phyloP scores from a whole-genome alignment of 1,284 basidiomycete species.

The Neotropicomus parvogracilis region DNA sequence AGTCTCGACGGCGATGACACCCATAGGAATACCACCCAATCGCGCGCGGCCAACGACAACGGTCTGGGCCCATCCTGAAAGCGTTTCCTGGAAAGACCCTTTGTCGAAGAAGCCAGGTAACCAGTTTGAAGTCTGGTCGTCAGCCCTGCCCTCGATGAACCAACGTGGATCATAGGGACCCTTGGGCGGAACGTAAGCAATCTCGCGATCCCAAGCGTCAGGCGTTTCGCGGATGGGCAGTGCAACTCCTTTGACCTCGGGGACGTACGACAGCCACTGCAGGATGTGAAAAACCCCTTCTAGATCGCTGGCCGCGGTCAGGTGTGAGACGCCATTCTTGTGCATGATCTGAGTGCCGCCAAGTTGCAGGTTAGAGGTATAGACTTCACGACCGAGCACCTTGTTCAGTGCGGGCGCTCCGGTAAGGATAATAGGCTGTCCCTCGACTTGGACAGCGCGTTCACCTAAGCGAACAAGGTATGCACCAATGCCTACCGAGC shows the following conservation, averaged over 20 bases:
- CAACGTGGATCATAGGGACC: conserved; percentile 96
- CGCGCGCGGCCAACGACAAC: conserved; percentile 95
- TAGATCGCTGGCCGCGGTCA: conserved; percentile 91
- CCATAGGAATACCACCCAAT: conserved; percentile 94
- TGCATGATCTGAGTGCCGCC: conserved; percentile 99
- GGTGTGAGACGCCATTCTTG: conserved; percentile 98
- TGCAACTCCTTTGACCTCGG: conserved; percentile 72
- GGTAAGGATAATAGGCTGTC: conserved; percentile 98
- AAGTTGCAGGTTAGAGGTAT: conserved; percentile 97
- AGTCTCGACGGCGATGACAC: conserved; percentile 97
- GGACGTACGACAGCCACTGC: conserved; percentile 94
- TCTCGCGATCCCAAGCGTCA: conserved; percentile 91
- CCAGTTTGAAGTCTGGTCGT: conserved; percentile 78
- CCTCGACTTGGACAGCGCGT: conserved; percentile 97
- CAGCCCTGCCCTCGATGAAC: conserved; percentile 93
- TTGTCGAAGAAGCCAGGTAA: conserved; percentile 94
- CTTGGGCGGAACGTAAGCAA: conserved; percentile 89
- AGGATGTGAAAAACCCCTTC: conserved; percentile 92
- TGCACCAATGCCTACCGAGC: conserved; percentile 98
- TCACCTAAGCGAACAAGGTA: conserved; percentile 98
- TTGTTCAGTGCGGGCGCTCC: conserved; percentile 98
- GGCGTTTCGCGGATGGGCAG: conserved; percentile 71
- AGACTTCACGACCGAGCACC: conserved; percentile 97
- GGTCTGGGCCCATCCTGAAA: conserved; percentile 98
- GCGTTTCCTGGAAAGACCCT: conserved; percentile 93